phyloP scores from a whole-genome alignment of 163 green algal genomes.

The Scenedesmus sp. region DNA sequence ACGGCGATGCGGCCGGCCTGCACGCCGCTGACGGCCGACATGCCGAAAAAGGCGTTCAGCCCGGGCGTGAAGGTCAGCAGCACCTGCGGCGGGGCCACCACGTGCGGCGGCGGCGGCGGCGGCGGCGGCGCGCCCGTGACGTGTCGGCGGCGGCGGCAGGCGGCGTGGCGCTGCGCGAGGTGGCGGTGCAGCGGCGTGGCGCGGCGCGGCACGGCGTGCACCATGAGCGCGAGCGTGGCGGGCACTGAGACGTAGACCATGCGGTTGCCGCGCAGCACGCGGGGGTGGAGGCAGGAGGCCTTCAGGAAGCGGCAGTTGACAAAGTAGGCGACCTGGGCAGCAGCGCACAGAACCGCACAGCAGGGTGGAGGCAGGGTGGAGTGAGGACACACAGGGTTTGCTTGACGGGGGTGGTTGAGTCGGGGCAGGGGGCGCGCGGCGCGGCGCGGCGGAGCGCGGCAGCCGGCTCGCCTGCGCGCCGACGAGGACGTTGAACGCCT shows the following conservation, averaged over 20 bases:
- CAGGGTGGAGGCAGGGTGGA: not conserved
- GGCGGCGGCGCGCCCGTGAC: no score
- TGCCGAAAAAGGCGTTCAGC: slow-evolving; percentile 48
- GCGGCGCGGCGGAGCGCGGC: no score
- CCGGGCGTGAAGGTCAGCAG: slow-evolving; percentile 25
- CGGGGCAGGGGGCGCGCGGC: no score
- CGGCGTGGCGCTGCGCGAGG: not conserved
- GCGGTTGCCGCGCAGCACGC: slow-evolving; percentile 49
- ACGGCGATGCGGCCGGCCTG: slow-evolving; percentile 41
- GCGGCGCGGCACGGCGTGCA: not conserved
- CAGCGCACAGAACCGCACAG: not conserved
- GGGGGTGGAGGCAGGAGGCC: slow-evolving; percentile 49
- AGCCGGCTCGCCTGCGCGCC: slow-evolving; percentile 31
- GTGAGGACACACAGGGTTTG: not conserved
- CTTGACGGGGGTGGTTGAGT: not conserved
- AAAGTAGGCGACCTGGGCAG: slow-evolving; percentile 43
- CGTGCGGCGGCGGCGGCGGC: no score
- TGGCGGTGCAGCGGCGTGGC: not conserved
- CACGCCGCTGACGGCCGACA: slow-evolving; percentile 40
- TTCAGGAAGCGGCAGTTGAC: slow-evolving; percentile 54
- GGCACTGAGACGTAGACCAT: not conserved
- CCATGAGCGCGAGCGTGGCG: slow-evolving; percentile 29
- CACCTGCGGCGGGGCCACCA: slow-evolving; percentile 20
- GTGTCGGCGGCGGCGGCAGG: no score
- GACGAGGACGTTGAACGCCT: slow-evolving; percentile 56